These are phyloP conservation scores for Diospyros lotus DNA, from an alignment of 148 eudicot species.

Conservation along the genomic window DNA sequence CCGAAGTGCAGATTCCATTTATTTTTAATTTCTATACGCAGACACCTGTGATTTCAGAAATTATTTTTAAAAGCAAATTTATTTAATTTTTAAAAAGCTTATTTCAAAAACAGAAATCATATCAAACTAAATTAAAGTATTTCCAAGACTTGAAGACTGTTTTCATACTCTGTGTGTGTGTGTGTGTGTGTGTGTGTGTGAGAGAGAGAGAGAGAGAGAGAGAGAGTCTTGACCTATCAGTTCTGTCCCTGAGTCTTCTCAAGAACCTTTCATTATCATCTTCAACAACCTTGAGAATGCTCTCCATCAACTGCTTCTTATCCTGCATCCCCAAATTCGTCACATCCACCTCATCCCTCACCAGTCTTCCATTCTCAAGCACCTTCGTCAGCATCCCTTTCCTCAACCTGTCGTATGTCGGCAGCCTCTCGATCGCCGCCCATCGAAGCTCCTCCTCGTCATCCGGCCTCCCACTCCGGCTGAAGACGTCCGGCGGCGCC, in stretches of 20 bases:
- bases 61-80: too few species aligned
- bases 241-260: slow-evolving; percentile 20
- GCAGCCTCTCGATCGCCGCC: slow-evolving; percentile 26
- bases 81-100: too few species aligned
- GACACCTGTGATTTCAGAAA: too few species aligned
- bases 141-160: too few species aligned
- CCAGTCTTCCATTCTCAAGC: slow-evolving; percentile 16
- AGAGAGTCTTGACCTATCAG: slow-evolving; percentile 15
- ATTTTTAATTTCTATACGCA: too few species aligned
- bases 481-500: slow-evolving; percentile 24
- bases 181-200: not conserved
- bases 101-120: too few species aligned
- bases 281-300: slow-evolving; percentile 15
- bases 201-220: not conserved
- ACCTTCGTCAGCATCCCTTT: slow-evolving; percentile 17
- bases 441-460: slow-evolving; percentile 29
- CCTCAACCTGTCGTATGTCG: slow-evolving; percentile 17
- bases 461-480: slow-evolving; percentile 16
- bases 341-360: slow-evolving; percentile 17
- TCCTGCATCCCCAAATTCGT: slow-evolving; percentile 14
- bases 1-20: too few species aligned
- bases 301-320: slow-evolving; percentile 26
- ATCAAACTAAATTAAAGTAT: too few species aligned
- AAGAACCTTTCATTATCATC: slow-evolving; percentile 36
- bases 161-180: too few species aligned